Conservation (phyloP, 768 basidiomycete species). For the Lactarius deliciosus region DNA sequence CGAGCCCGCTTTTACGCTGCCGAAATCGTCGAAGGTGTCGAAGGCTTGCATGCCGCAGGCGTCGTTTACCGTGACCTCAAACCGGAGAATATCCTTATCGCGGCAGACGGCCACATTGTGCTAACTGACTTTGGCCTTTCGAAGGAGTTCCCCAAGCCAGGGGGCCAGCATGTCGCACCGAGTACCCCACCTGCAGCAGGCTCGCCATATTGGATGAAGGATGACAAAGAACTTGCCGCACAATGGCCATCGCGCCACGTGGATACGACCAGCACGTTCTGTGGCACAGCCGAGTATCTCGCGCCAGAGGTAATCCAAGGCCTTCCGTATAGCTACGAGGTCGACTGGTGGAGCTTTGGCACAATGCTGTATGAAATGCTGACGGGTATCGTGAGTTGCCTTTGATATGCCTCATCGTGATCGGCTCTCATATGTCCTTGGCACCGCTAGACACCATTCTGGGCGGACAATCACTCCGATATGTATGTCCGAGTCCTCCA, state of each 20-base stretch:
- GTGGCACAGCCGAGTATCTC: slow-evolving; percentile 94
- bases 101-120: slow-evolving; percentile 91
- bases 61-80: slow-evolving; percentile 98
- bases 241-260: slow-evolving; percentile 57
- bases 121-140: slow-evolving; percentile 96
- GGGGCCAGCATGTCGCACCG: slow-evolving; percentile 35
- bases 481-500: slow-evolving; percentile 94
- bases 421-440: slow-evolving; percentile 14
- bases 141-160: slow-evolving; percentile 78
- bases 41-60: slow-evolving; percentile 89
- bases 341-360: slow-evolving; percentile 98
- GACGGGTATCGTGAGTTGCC: slow-evolving; percentile 80
- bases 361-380: slow-evolving; percentile 98
- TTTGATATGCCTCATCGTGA: slow-evolving; percentile 14
- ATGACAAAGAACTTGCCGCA: slow-evolving; percentile 51
- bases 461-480: slow-evolving; percentile 89
- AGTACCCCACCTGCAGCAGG: slow-evolving; percentile 52
- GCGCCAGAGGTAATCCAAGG: slow-evolving; percentile 97
- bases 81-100: slow-evolving; percentile 95
- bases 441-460: slow-evolving; percentile 76
- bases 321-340: slow-evolving; percentile 85
- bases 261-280: slow-evolving; percentile 84
- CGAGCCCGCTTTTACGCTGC: slow-evolving; percentile 96
- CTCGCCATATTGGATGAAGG: slow-evolving; percentile 79
- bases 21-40: slow-evolving; percentile 95